phyloP scores from a whole-genome alignment of 345 rosid species.

The Eutrema heterophyllum region DNA sequence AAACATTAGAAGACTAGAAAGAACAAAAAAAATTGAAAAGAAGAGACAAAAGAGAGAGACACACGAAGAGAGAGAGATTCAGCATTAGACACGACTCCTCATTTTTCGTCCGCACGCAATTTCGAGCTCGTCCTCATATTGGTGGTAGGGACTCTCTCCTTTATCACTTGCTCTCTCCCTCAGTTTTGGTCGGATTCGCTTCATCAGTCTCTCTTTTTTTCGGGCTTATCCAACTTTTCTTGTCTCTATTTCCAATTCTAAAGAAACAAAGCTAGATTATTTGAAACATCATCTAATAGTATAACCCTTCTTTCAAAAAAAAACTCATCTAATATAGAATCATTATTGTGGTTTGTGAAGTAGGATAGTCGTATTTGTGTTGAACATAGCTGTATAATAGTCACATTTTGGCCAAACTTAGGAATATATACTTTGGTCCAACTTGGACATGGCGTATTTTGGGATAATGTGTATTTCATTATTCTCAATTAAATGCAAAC shows the following conservation, averaged over 20 bases:
- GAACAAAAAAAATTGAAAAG: background rate
- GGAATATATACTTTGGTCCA: constrained; percentile 10
- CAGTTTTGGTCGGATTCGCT: constrained; percentile 29
- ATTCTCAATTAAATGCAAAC: constrained; percentile 14
- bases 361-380: background rate
- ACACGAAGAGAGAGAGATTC: constrained; percentile 23
- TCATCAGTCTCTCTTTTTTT: constrained; percentile 3
- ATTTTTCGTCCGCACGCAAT: constrained; percentile 10
- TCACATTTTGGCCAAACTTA: constrained; percentile 6
- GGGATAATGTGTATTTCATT: constrained; percentile 8
- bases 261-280: background rate
- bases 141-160: constrained; percentile 14
- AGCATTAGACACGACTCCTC: constrained; percentile 23
- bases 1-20: background rate
- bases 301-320: no score
- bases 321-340: background rate
- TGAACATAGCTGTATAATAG: constrained; percentile 1
- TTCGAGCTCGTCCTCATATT: constrained; percentile 12
- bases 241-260: background rate
- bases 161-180: constrained; percentile 8
- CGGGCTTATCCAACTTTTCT: constrained; percentile 2
- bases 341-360: background rate
- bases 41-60: constrained; percentile 25
- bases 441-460: background rate
- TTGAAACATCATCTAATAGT: background rate